Base-by-base conservation (phyloP, 176 grass and related monocot species). In the Eremochloa ophiuroides region DNA sequence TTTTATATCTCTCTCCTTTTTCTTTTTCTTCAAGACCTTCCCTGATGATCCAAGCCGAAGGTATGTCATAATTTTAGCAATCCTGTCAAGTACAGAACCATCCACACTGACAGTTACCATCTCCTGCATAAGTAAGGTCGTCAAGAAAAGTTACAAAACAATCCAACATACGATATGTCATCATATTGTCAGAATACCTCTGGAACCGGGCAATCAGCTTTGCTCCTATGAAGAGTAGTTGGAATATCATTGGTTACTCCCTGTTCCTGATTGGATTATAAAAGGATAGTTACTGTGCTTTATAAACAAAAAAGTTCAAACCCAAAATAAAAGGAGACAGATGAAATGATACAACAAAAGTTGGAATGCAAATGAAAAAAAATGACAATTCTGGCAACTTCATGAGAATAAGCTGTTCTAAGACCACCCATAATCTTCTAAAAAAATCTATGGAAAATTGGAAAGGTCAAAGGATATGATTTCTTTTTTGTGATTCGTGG, bases 21-120 rank as follows among this genome's bases (percentile, higher is more conserved):
- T 99, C 88, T 99, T 99, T 79, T 99, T 99, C 93, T 99, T 99
- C 50, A 98, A 84, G 68, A 99, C 96, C 79, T 95, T 99, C 65
- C 96, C 96, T 61, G 96, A 95, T 79, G 91, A 95, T 91, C 96
- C 96, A 77, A 99, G 93, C 71, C 96, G 87, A 83, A 99, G 89
- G 79, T 99, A 99, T 63, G 91, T 83, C 96, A 99, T 95, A 75
- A 99, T 99, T 90, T 99, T 99, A 84, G 96, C 92, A 88, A 99
- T 99, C 75, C 96, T 89, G 76, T 99, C 96, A 60, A 99, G 91
- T 30, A 99, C 93, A 82, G 93, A 73, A 73, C 89, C 89, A 92
- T 97, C 94, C 76, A 97, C 83, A 62, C 89, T 90, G 58, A 99
- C 96, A 84, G 93, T 95, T 39, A 95, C 93, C 90, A 93, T 95